Percentiles rank a stretch among this genome's conserved stretches.
Conservation (phyloP, 352 stramenopile genomes). For the Globisporangium yorkense region DNA sequence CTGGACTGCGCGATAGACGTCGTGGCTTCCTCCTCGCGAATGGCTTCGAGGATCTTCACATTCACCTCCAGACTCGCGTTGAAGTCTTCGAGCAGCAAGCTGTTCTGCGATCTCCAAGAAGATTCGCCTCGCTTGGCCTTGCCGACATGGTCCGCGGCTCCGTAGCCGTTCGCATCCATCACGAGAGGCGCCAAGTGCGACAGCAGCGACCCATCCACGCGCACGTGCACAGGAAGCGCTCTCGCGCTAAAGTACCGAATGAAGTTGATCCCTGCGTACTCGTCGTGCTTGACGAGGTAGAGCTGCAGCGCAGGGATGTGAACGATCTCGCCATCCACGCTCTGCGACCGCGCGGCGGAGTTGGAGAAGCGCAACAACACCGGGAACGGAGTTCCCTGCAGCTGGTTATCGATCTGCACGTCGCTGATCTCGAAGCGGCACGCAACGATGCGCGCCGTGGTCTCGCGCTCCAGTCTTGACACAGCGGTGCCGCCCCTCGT, state of each 20-base stretch:
- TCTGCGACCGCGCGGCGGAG: conserved; percentile 32
- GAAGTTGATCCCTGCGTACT: conserved; percentile 84
- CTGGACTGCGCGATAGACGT: conserved; percentile 38
- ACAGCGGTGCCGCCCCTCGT: conserved; percentile 33
- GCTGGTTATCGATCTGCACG: conserved; percentile 87
- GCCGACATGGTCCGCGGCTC: conserved; percentile 11
- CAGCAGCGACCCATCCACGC: conserved; percentile 75
- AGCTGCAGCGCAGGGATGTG: conserved; percentile 69
- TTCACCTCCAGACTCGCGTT: conserved; percentile 65
- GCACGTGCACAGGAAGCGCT: conserved; percentile 69
- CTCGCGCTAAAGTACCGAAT: conserved; percentile 77
- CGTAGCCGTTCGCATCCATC: conserved; percentile 44
- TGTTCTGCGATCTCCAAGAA: conserved; percentile 33
- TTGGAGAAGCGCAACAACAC: conserved; percentile 83
- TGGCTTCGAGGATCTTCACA: conserved; percentile 65
- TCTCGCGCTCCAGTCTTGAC: conserved; percentile 54
- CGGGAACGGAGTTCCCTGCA: conserved; percentile 75
- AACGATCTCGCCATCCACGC: conserved; percentile 43
- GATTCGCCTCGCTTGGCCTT: conserved; percentile 14
- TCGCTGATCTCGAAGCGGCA: conserved; percentile 66
- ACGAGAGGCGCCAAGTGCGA: conserved; percentile 70
- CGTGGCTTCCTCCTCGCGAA: conserved; percentile 49
- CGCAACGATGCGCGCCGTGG: conserved; percentile 45
- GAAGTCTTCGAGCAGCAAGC: conserved; percentile 61
- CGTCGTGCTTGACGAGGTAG: conserved; percentile 78